Evolutionary conservation across 345 rosid species (phyloP).

Genomic region (Acer negundo): DNA sequence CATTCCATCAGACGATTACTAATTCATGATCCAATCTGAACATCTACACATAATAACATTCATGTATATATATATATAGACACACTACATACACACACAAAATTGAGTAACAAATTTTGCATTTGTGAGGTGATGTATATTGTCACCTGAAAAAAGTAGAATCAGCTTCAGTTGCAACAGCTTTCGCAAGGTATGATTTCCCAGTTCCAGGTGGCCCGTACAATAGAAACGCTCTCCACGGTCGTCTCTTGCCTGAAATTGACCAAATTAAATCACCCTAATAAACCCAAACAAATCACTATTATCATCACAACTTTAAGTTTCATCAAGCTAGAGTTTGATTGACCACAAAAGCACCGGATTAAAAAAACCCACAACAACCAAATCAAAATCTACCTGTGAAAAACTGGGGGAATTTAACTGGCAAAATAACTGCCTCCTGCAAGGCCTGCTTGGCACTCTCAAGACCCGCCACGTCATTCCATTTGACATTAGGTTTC

Average conservation of each 20-base stretch:
- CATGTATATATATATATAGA: too few relatives aligned
- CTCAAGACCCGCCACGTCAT: conserved; percentile 92
- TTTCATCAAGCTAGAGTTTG: neutral
- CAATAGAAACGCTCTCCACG: conserved; percentile 90
- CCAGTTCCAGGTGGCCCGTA: conserved; percentile 99
- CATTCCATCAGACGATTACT: too few relatives aligned
- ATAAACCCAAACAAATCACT: neutral
- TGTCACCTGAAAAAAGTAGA: conserved; percentile 87
- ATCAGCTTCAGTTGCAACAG: conserved; percentile 96
- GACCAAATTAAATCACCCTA: neutral
- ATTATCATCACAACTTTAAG: neutral
- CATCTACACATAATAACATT: too few relatives aligned
- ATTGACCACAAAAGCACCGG: neutral
- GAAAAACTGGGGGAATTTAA: conserved; percentile 93
- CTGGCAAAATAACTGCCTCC: conserved; percentile 96
- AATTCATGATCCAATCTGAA: too few relatives aligned
- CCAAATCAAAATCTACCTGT: conserved; percentile 50
- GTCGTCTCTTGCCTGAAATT: conserved; percentile 78
- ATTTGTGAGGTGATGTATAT: neutral
- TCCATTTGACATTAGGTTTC: conserved; percentile 90
- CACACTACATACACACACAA: neutral
- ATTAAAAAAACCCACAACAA: neutral
- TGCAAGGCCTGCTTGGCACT: conserved; percentile 89
- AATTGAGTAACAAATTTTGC: neutral
- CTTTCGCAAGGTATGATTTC: conserved; percentile 92